Evolutionary conservation across 1,139 yeast species (phyloP), one percentile per base, ranked within the genome.

Genomic region (Candida pseudoviswanathii): DNA sequence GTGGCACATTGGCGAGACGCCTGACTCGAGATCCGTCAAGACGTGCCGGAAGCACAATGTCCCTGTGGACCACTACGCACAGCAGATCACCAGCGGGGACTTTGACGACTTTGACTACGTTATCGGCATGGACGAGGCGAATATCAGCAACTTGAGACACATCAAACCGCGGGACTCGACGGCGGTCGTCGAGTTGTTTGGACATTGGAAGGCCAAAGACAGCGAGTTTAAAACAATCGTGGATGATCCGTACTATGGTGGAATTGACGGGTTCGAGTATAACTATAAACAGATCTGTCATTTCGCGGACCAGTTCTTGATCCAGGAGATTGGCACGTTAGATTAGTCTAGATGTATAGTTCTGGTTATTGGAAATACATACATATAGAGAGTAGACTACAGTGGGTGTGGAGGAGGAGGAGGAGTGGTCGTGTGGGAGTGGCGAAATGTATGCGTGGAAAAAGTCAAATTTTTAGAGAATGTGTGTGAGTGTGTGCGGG

Each of bases 161-260:
- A 68, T 84, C 66, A 75, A 78, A 53, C 96, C 97, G 1, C 68
- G 76, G 38, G 74, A 66, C 32, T 65, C 80, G 32, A 76, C 67
- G 38, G 80, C 87, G 0, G 67, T 68, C 41, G 77, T 87, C 10
- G 73, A 69, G 57, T 67, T 91, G 51, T 91, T 91, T 72, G 98
- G 98, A 0, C 82, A 86, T 27, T 91, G 85, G 85, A 77, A 82
- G 53, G 79, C 81, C 1, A 27, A 36, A n/a, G 82, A 81, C 57
- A 58, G 67, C 7, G 64, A 70, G 39, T 81, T 77, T 56, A 75
- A 75, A 26, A 73, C 67, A 44, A 80, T 88, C 34, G 94, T 92
- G 5, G 88, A 82, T 47, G 97, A 92, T 65, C 98, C 98, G 1
- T 92, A 92, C 68, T 92, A 91, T 59, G 97, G 97, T 2, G 96